Percentiles rank a stretch among this genome's conserved stretches.
Conservation (phyloP, 305 asterid genomes). For the Rubia peregrina region DNA sequence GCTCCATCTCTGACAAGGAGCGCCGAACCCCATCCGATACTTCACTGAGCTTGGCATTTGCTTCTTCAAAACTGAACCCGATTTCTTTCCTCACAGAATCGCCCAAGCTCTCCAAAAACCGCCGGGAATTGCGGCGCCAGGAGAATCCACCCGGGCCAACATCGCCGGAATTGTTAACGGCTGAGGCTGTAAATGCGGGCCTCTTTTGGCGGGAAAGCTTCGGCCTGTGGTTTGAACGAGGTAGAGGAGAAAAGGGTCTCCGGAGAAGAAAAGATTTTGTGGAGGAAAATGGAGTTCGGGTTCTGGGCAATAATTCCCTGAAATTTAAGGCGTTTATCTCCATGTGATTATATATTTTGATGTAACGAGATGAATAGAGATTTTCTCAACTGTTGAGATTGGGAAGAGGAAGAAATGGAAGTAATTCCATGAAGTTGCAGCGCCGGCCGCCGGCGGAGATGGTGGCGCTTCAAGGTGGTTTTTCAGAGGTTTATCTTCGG, state of each 20-base stretch:
- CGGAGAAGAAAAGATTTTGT: not conserved
- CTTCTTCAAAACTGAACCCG: constrained; percentile 49
- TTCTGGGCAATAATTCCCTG: not conserved
- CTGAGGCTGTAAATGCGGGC: constrained; percentile 44
- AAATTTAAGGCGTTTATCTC: constrained; percentile 8
- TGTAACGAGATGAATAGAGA: too few relatives aligned
- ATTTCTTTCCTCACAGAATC: constrained; percentile 66
- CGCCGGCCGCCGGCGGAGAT: constrained; percentile 1
- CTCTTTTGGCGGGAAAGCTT: constrained; percentile 45
- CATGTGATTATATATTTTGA: not conserved
- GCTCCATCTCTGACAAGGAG: constrained; percentile 36
- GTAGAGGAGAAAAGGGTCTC: constrained; percentile 15
- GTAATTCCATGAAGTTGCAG: not conserved
- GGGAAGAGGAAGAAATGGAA: not conserved
- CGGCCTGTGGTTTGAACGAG: constrained; percentile 19
- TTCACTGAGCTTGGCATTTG: constrained; percentile 31
- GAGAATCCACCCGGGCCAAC: constrained; percentile 50
- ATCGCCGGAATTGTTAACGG: constrained; percentile 28
- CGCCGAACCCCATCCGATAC: constrained; percentile 31
- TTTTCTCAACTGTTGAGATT: not conserved
- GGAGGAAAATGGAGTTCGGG: not conserved
- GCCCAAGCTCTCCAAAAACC: constrained; percentile 55
- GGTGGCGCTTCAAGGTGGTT: constrained; percentile 9
- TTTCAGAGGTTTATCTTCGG: constrained; percentile 3
- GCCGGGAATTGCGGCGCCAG: constrained; percentile 55